Conservation (phyloP, 23 red algal species). For the Gracilaria domingensis region DNA sequence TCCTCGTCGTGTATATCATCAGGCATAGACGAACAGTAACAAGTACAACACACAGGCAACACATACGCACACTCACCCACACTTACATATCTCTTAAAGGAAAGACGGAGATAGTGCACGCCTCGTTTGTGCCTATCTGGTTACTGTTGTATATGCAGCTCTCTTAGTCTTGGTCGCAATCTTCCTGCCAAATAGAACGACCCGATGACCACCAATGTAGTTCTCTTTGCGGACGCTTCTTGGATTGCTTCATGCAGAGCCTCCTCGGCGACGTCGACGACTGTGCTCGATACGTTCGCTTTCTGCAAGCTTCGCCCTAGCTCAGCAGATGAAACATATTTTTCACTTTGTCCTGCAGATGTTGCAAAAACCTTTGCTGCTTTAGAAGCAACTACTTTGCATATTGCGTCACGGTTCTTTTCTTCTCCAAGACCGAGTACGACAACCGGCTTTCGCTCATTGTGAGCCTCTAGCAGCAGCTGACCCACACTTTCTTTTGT, state of each 20-base stretch:
- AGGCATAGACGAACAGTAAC: background rate
- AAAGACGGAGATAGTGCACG: background rate
- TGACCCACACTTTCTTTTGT: conserved; percentile 69
- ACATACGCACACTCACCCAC: background rate
- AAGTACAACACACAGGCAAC: background rate
- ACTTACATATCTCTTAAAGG: background rate
- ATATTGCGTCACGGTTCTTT: conserved; percentile 85
- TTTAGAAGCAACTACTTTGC: conserved; percentile 36
- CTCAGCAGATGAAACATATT: conserved; percentile 54
- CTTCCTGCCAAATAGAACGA: conserved; percentile 93
- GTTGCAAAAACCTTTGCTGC: conserved; percentile 76
- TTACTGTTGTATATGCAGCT: background rate
- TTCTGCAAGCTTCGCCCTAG: conserved; percentile 8
- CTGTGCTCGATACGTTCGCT: background rate
- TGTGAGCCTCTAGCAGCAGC: conserved; percentile 29
- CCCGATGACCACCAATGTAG: conserved; percentile 64
- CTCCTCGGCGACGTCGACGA: conserved; percentile 34
- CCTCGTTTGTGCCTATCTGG: background rate
- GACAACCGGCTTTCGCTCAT: conserved; percentile 39
- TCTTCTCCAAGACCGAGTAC: conserved; percentile 83
- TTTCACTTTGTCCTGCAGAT: conserved; percentile 18
- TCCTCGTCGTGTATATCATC: background rate
- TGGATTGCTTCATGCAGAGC: conserved; percentile 60
- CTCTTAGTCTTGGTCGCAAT: conserved; percentile 62
- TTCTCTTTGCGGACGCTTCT: background rate